Evolutionary conservation across 2,329 filamentous ascomycete genomes (phyloP).

Genomic region (Xylaria hypoxylon): DNA sequence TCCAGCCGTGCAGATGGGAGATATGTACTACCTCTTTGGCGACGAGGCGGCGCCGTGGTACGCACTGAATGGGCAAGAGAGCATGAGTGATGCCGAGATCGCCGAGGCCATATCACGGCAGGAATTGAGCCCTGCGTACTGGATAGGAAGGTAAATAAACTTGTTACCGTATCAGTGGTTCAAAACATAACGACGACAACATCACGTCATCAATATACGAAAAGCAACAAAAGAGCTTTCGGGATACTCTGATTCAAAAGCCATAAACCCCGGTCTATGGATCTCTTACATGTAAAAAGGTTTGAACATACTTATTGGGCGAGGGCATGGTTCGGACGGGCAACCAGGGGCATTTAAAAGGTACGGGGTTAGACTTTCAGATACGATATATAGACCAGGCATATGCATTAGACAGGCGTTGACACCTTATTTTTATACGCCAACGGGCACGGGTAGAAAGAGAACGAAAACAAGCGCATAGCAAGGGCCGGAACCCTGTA

Average conservation of each 20-base stretch:
- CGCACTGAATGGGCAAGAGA: constrained; percentile 49
- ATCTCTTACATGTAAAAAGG: background rate
- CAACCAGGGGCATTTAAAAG: background rate
- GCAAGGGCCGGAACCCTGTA: constrained; percentile 24
- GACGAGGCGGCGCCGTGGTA: constrained; percentile 46
- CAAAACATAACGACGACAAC: background rate
- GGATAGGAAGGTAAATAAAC: constrained; percentile 43
- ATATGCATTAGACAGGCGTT: background rate
- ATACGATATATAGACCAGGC: background rate
- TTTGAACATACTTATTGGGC: background rate
- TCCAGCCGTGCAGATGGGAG: constrained; percentile 41
- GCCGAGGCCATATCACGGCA: constrained; percentile 47
- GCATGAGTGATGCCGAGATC: constrained; percentile 49
- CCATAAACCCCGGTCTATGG: background rate
- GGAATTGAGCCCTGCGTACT: constrained; percentile 44
- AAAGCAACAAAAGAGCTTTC: background rate
- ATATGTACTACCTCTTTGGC: constrained; percentile 48
- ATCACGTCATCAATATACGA: background rate
- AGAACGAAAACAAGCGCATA: background rate
- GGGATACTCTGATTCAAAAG: background rate
- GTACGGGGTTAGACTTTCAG: constrained; percentile 10
- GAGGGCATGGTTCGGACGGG: too few relatives aligned
- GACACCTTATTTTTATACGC: background rate
- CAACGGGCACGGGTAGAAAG: background rate
- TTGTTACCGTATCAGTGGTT: background rate